Evolutionary conservation across 192 early-diverging fungal genomes (phyloP).

Genomic region (Entomortierella parvispora): DNA sequence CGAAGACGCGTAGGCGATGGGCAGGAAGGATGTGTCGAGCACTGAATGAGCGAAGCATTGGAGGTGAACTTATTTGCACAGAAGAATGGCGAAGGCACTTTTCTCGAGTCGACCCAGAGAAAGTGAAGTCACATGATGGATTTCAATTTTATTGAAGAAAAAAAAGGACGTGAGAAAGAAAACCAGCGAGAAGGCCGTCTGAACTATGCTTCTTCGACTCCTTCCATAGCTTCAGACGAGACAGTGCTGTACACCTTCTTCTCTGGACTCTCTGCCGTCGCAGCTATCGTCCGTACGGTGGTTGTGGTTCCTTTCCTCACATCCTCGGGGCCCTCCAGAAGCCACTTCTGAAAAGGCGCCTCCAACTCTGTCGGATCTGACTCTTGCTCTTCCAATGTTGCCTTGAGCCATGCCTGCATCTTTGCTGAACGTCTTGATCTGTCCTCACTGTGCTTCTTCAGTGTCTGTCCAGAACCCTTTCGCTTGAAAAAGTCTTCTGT

Average conservation of each 20-base stretch:
- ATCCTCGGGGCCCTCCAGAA: constrained; percentile 44
- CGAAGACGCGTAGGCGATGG: too few species aligned
- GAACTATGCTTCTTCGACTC: not conserved
- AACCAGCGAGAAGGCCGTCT: not conserved
- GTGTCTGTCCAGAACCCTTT: constrained; percentile 22
- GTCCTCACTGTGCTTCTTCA: constrained; percentile 18
- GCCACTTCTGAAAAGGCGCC: constrained; percentile 34
- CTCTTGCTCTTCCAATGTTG: constrained; percentile 27
- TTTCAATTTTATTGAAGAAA: too few species aligned
- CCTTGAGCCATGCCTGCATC: constrained; percentile 49
- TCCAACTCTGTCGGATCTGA: constrained; percentile 14
- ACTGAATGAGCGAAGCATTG: too few species aligned
- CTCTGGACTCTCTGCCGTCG: constrained; percentile 12
- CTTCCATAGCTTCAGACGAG: constrained; percentile 2
- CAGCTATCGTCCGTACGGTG: constrained; percentile 11
- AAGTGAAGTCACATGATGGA: too few species aligned
- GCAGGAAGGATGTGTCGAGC: too few species aligned
- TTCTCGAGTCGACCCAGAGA: too few species aligned
- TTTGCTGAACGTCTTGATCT: constrained; percentile 30
- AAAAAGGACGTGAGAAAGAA: not conserved
- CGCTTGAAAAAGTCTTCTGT: constrained; percentile 92
- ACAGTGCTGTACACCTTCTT: constrained; percentile 35
- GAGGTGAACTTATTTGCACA: too few species aligned
- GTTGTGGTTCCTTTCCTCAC: constrained; percentile 18
- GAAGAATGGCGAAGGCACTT: too few species aligned